Conservation (phyloP, 768 basidiomycete genomes). For the Hemileccinum impolitum region DNA sequence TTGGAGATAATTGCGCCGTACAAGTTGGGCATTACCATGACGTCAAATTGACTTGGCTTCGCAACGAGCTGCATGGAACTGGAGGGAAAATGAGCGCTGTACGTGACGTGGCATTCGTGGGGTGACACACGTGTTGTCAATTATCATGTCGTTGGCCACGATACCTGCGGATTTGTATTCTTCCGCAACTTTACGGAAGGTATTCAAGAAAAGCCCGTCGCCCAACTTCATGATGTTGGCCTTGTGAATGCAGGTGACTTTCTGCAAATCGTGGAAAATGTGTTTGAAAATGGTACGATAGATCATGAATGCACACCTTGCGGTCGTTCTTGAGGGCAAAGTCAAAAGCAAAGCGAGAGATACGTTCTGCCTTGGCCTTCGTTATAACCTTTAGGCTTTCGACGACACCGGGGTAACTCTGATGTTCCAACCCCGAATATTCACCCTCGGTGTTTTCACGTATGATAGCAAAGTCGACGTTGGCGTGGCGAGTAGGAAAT, state of each 20-base stretch:
- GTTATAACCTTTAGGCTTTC: conserved; percentile 98
- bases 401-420: conserved; percentile 97
- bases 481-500: conserved; percentile 90
- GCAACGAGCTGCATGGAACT: conserved; percentile 99
- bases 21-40: conserved; percentile 98
- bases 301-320: conserved; percentile 55
- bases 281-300: background rate
- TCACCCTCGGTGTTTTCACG: conserved; percentile 99
- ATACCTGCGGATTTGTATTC: conserved; percentile 95
- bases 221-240: conserved; percentile 99
- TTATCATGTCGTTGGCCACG: conserved; percentile 96
- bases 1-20: conserved; percentile 98
- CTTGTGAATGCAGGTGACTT: conserved; percentile 99
- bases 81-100: conserved; percentile 5
- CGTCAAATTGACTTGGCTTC: conserved; percentile 93
- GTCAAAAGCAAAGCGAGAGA: conserved; percentile 96
- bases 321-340: conserved; percentile 98
- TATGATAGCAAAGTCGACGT: conserved; percentile 98
- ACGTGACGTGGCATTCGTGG: background rate
- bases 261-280: conserved; percentile 45
- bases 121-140: conserved; percentile 85
- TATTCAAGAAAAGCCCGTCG: conserved; percentile 98
- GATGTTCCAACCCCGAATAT: conserved; percentile 98
- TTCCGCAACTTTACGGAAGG: conserved; percentile 93
- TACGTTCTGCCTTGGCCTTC: conserved; percentile 91